Percentiles rank a stretch among this genome's conserved stretches.
phyloP scores from a whole-genome alignment of 192 early-diverging fungal species.

The Pecoramyces ruminantium region DNA sequence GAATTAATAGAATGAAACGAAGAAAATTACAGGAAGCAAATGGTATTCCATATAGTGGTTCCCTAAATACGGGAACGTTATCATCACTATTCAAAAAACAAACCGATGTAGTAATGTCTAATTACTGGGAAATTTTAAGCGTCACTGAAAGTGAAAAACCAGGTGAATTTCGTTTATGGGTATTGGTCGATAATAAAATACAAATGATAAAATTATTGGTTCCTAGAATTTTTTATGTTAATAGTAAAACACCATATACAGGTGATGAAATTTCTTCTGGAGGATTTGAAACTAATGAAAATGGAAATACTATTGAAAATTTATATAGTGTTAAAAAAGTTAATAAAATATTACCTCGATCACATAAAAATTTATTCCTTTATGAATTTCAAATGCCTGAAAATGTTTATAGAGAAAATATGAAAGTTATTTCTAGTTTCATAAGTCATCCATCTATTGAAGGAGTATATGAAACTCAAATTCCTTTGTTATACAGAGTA shows the following conservation, averaged over 20 bases:
- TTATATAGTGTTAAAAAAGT: not conserved
- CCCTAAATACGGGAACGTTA: not conserved
- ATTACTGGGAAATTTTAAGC: slow-evolving; percentile 72
- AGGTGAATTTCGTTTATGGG: slow-evolving; percentile 82
- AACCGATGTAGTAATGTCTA: slow-evolving; percentile 38
- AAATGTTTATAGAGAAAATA: slow-evolving; percentile 48
- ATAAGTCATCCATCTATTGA: slow-evolving; percentile 76
- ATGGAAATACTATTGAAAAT: not conserved
- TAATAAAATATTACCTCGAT: slow-evolving; percentile 55
- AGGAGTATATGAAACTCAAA: slow-evolving; percentile 87
- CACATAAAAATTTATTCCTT: slow-evolving; percentile 45
- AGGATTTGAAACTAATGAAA: not conserved
- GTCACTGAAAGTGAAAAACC: slow-evolving; percentile 63
- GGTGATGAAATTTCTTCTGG: slow-evolving; percentile 11
- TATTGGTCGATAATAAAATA: slow-evolving; percentile 46
- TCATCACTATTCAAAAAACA: slow-evolving; percentile 51
- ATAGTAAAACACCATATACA: slow-evolving; percentile 41
- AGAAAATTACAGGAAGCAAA: not conserved
- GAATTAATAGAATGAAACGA: not conserved
- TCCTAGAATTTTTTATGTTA: slow-evolving; percentile 71
- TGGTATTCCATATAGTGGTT: not conserved
- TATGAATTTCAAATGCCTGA: slow-evolving; percentile 77
- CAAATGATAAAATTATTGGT: slow-evolving; percentile 55
- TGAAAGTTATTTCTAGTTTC: slow-evolving; percentile 53
- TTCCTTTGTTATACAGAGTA: slow-evolving; percentile 62